These are phyloP conservation scores for Venturiaceae sp. DNA, from an alignment of 2,329 filamentous ascomycete genomes.

Conservation along the genomic window DNA sequence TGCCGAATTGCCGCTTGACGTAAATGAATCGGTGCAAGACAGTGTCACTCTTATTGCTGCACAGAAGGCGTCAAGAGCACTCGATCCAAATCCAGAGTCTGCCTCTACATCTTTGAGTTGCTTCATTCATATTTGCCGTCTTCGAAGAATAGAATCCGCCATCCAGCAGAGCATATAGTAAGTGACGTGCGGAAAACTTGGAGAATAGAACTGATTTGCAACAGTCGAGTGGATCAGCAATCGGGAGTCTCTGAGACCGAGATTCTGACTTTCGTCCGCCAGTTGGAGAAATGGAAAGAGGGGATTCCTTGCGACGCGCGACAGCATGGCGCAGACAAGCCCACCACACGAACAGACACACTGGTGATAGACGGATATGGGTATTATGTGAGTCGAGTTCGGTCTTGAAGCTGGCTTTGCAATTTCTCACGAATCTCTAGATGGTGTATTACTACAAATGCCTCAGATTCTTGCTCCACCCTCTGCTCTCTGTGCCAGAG, in stretches of 20 bases:
- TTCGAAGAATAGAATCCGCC: slow-evolving; percentile 11
- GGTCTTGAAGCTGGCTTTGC: background rate
- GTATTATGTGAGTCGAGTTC: slow-evolving; percentile 13
- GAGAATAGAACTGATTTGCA: background rate
- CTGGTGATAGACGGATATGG: slow-evolving; percentile 12
- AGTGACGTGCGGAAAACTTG: background rate
- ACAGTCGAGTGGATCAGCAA: background rate
- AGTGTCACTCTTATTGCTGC: background rate
- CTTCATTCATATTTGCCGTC: slow-evolving; percentile 15
- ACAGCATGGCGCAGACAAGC: background rate
- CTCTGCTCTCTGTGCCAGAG: slow-evolving; percentile 12
- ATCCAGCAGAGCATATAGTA: slow-evolving; percentile 13
- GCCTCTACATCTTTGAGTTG: slow-evolving; percentile 16
- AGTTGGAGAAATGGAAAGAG: slow-evolving; percentile 9
- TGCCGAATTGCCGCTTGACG: slow-evolving; percentile 16
- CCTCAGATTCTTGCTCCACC: slow-evolving; percentile 15
- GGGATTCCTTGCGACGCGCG: slow-evolving; percentile 3
- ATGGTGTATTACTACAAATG: slow-evolving; percentile 19
- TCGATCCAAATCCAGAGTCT: slow-evolving; percentile 1
- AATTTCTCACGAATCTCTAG: slow-evolving; percentile 8
- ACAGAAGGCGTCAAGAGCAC: background rate
- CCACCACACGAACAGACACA: background rate
- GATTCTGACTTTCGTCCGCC: slow-evolving; percentile 2
- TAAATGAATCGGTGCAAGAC: slow-evolving; percentile 13
- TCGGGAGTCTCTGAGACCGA: background rate